phyloP scores from a whole-genome alignment of 2,329 filamentous ascomycete species.

The Trichoderma sp. region DNA sequence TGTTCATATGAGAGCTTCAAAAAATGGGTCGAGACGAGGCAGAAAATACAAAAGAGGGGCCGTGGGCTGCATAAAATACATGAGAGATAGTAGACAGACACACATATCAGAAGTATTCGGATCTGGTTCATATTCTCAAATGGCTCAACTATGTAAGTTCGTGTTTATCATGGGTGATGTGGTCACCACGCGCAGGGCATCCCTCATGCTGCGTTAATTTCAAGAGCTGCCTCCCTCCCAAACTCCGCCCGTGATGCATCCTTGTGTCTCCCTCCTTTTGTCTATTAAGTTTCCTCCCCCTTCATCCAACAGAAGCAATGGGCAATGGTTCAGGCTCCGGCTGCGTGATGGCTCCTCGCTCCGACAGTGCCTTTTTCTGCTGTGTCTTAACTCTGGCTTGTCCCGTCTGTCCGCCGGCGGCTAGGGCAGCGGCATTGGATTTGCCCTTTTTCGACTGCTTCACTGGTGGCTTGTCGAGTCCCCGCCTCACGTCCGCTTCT shows the following conservation, averaged over 20 bases:
- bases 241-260: neutral
- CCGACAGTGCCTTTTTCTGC: slow-evolving; percentile 38
- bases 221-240: neutral
- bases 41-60: neutral
- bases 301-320: slow-evolving; percentile 26
- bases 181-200: neutral
- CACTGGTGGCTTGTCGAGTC: slow-evolving; percentile 51
- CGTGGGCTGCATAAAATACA: neutral
- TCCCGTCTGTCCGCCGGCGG: slow-evolving; percentile 48
- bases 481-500: slow-evolving; percentile 62
- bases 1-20: neutral
- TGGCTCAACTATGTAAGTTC: neutral
- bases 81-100: neutral
- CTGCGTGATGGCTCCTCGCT: slow-evolving; percentile 31
- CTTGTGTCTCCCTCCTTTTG: neutral
- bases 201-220: neutral
- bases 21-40: slow-evolving; percentile 4
- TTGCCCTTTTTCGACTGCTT: slow-evolving; percentile 32
- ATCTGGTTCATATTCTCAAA: neutral
- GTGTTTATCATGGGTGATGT: neutral
- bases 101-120: neutral
- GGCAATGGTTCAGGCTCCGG: slow-evolving; percentile 26
- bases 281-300: neutral
- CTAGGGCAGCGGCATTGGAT: slow-evolving; percentile 43
- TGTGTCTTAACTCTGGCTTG: slow-evolving; percentile 37